Base-by-base conservation (phyloP, 306 rosid species). In the Cicer chorassanicum region DNA sequence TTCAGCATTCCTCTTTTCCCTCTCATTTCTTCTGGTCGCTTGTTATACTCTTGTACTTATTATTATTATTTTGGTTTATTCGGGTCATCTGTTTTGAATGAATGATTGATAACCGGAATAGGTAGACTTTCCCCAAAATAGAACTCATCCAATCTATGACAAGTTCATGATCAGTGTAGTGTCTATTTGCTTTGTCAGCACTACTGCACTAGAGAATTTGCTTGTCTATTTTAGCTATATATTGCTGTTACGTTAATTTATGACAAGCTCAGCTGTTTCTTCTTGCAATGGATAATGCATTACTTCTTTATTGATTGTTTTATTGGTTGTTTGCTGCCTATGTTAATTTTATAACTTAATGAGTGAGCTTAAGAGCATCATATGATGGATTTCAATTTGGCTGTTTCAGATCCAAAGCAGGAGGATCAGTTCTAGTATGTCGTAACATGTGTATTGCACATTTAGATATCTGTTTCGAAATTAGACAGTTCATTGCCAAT, bases 361-460 rank as follows among this genome's bases (percentile, higher is more conserved):
- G 55, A 36, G 50, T 50, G 54, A 60, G n/a, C 39, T 62, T 70
- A 36, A 61, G 39, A 53, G 54, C 80, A 16, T 74, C 24, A 10
- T 65, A 12, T 63, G 43, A 62, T 39, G 24, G 68, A 60, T 72
- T 79, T 19, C 62, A 29, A 45, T 43, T 83, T 68, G 80, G 12
- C 81, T 54, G 71, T 88, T 79, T 81, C 89, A 88, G n/a, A n/a
- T n/a, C n/a, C n/a, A n/a, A n/a, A n/a, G n/a, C n/a, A n/a, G n/a
- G n/a, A n/a, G n/a, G n/a, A n/a, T n/a, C n/a, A n/a, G n/a, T n/a
- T 53, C 43, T 21, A 77, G 57, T 24, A 51, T 50, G 55, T 53
- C 8, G 4, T 59, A 70, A 41, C 61, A 5, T 18, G 18, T 40
- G 19, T 79, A 2, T 42, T 81, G 59, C 65, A 38, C 63, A 11